These are phyloP conservation scores for Olyra latifolia DNA, from an alignment of 176 grass and related monocot species.

Conservation along the genomic window DNA sequence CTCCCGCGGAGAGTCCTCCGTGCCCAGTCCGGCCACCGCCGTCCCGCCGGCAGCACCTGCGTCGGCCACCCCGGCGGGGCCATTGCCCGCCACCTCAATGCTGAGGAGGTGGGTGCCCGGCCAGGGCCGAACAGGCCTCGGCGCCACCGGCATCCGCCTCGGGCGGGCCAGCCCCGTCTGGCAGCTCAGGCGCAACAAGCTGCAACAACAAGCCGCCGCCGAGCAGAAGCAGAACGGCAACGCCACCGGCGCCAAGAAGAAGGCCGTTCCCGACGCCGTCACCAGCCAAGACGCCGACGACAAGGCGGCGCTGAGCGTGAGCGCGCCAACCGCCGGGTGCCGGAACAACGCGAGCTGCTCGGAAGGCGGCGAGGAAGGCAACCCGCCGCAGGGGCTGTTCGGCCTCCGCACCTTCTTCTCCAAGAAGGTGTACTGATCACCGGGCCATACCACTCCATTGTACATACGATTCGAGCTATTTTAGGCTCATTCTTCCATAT, in stretches of 20 bases:
- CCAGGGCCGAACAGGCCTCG: slow-evolving; percentile 24
- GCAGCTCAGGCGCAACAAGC: slow-evolving; percentile 72
- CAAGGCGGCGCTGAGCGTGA: slow-evolving; percentile 35
- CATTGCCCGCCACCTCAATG: slow-evolving; percentile 29
- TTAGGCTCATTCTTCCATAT: not conserved
- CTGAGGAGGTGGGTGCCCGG: slow-evolving; percentile 55
- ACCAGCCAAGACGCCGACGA: not conserved
- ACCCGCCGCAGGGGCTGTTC: slow-evolving; percentile 45
- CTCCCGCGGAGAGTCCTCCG: slow-evolving; percentile 78
- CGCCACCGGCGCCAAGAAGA: slow-evolving; percentile 19
- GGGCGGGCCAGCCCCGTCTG: slow-evolving; percentile 68
- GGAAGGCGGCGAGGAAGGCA: slow-evolving; percentile 36
- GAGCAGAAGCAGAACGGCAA: slow-evolving; percentile 46
- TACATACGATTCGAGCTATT: slow-evolving; percentile 39
- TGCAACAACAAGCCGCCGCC: slow-evolving; percentile 35
- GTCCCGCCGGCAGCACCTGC: not conserved
- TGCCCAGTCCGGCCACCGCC: not conserved
- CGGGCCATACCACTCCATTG: not conserved
- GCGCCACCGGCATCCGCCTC: slow-evolving; percentile 61
- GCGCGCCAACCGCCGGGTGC: slow-evolving; percentile 49
- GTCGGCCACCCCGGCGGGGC: not conserved
- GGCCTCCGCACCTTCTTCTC: slow-evolving; percentile 87
- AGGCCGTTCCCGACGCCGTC: not conserved
- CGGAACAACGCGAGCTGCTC: slow-evolving; percentile 50
- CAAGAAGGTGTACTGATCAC: slow-evolving; percentile 82